A percentile compares a stretch with the other conserved stretches of the same genome.
phyloP scores from a whole-genome alignment of 108 stramenopile genomes.

The Stephanodiscus minutulus region DNA sequence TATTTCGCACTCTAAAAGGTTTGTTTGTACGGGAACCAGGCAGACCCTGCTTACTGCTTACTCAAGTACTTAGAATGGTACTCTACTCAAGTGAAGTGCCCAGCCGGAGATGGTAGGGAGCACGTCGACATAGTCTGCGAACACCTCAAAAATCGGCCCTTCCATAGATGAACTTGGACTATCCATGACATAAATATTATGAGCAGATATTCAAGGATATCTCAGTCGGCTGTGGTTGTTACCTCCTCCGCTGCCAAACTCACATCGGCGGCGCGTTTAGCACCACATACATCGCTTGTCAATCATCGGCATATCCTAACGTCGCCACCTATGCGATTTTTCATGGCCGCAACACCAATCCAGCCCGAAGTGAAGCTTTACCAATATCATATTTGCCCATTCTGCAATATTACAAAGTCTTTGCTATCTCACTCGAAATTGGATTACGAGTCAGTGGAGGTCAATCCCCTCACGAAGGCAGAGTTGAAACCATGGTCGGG shows the following conservation, averaged over 20 bases:
- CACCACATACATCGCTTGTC: neutral
- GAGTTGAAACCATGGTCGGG: constrained; percentile 77
- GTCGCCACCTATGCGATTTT: constrained; percentile 6
- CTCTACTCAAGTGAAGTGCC: no score
- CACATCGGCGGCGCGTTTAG: neutral
- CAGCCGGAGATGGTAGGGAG: no score
- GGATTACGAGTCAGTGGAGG: constrained; percentile 72
- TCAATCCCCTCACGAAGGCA: constrained; percentile 91
- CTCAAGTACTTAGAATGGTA: no score
- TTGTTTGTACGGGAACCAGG: no score
- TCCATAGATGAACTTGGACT: no score
- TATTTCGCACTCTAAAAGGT: no score
- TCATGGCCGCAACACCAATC: constrained; percentile 14
- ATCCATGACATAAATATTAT: no score
- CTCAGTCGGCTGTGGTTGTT: no score
- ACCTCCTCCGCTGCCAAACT: no score
- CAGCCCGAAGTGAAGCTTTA: constrained; percentile 63
- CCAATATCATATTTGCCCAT: constrained; percentile 93
- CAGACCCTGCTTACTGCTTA: no score
- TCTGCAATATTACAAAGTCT: constrained; percentile 86
- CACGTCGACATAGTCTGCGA: no score
- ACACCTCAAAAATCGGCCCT: no score
- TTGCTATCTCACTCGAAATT: constrained; percentile 66
- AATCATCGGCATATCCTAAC: neutral
- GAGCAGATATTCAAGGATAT: neutral